These are phyloP conservation scores for Helenozyma baotianmanensis DNA, from an alignment of 805 yeast species.

Conservation along the genomic window DNA sequence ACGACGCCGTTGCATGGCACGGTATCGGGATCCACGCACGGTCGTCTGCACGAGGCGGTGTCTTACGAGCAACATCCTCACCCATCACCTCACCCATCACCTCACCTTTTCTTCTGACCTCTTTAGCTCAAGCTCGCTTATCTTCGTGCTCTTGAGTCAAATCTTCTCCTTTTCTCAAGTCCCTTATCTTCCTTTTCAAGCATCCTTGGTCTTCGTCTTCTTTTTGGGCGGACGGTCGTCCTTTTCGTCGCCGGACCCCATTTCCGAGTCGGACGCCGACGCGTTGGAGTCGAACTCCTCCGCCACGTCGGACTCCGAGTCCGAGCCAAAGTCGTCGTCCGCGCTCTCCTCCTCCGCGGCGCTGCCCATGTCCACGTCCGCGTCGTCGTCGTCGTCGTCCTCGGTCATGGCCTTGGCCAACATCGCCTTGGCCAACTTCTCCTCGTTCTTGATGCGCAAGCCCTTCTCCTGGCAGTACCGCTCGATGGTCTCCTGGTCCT, in stretches of 20 bases:
- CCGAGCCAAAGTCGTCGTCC: constrained; percentile 80
- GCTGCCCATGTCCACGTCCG: constrained; percentile 54
- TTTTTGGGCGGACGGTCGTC: constrained; percentile 30
- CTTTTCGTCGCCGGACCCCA: constrained; percentile 15
- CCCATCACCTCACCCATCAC: no score
- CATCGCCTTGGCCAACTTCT: constrained; percentile 78
- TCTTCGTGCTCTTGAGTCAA: no score
- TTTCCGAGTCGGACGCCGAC: constrained; percentile 25
- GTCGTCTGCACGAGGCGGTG: no score
- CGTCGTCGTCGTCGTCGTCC: constrained; percentile 47
- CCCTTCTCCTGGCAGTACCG: constrained; percentile 72
- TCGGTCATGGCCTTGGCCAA: constrained; percentile 71
- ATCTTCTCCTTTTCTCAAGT: no score
- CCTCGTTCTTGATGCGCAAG: constrained; percentile 80
- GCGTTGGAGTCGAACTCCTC: constrained; percentile 81
- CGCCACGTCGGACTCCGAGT: constrained; percentile 66
- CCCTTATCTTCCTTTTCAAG: no score
- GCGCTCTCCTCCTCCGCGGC: constrained; percentile 76
- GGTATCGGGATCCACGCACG: no score
- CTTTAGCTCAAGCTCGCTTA: no score
- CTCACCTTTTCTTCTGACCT: no score
- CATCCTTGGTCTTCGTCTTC: constrained; percentile 19
- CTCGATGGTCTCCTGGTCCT: constrained; percentile 80
- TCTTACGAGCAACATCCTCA: no score
- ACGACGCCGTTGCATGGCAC: no score